Conservation (phyloP, 2,329 filamentous ascomycete genomes). For the Fusarium sp. region DNA sequence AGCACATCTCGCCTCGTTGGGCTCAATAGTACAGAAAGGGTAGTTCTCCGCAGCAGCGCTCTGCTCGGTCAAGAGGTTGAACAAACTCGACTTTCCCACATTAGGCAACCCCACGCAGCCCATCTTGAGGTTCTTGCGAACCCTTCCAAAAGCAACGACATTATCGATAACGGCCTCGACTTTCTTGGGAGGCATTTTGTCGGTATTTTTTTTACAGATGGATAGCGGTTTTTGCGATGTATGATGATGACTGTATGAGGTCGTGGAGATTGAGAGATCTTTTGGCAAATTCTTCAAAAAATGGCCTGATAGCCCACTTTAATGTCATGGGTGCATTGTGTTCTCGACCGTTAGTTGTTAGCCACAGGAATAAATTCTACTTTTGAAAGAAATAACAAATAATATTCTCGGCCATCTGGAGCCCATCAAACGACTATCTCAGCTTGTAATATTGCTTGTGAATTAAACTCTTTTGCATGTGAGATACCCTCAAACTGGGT, state of each 20-base stretch:
- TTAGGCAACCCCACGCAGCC: conserved; percentile 61
- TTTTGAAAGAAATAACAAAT: neutral
- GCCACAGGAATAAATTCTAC: conserved; percentile 3
- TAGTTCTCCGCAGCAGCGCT: conserved; percentile 60
- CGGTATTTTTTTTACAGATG: neutral
- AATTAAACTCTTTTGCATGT: too few relatives aligned
- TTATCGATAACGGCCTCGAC: conserved; percentile 56
- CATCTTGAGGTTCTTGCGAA: conserved; percentile 61
- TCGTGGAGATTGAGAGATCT: conserved; percentile 23
- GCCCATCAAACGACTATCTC: too few relatives aligned
- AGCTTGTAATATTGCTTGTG: too few relatives aligned
- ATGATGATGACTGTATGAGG: conserved; percentile 6
- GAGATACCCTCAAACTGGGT: too few relatives aligned
- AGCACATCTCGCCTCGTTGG: conserved; percentile 60
- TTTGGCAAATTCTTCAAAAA: conserved; percentile 45
- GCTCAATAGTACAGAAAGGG: conserved; percentile 62
- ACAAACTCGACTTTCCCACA: conserved; percentile 60
- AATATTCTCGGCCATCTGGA: too few relatives aligned
- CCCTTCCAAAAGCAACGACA: conserved; percentile 60
- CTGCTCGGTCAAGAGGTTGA: conserved; percentile 61
- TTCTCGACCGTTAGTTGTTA: conserved; percentile 19
- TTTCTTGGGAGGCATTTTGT: conserved; percentile 59
- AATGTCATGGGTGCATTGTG: conserved; percentile 38
- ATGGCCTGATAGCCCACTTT: conserved; percentile 48
- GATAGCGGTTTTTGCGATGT: conserved; percentile 11